phyloP scores from a whole-genome alignment of 345 rosid genomes.

The Eucalyptus curtisii region DNA sequence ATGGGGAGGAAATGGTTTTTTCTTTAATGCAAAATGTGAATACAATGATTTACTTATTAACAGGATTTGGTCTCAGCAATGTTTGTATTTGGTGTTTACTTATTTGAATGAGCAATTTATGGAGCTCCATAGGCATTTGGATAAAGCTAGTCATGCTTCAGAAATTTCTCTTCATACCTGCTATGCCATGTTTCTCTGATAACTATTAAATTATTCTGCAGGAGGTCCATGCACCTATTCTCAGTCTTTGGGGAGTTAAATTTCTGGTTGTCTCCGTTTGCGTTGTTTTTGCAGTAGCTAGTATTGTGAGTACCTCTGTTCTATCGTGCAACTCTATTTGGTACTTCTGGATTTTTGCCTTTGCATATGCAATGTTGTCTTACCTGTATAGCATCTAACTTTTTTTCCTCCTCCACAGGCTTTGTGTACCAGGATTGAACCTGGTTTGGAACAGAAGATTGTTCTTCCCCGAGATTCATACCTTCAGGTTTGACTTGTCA shows the following conservation, averaged over 20 bases:
- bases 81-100: not conserved
- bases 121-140: not conserved
- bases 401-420: conserved; percentile 35
- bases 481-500: conserved; percentile 63
- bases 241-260: conserved; percentile 77
- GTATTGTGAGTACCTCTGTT: conserved; percentile 56
- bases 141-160: not conserved
- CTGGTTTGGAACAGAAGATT: conserved; percentile 93
- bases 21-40: not conserved
- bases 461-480: conserved; percentile 96
- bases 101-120: not conserved
- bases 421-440: conserved; percentile 71
- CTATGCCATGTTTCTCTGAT: not conserved
- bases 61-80: not conserved
- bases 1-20: not conserved
- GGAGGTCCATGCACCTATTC: conserved; percentile 86
- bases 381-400: not conserved
- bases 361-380: not conserved
- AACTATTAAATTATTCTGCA: conserved; percentile 1
- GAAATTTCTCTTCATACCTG: not conserved
- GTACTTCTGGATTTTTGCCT: not conserved
- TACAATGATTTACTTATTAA: not conserved
- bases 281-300: conserved; percentile 63
- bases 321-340: not conserved
- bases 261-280: conserved; percentile 58